Base-by-base conservation (phyloP, 2,329 filamentous ascomycete species). In the Phialophora chinensis region DNA sequence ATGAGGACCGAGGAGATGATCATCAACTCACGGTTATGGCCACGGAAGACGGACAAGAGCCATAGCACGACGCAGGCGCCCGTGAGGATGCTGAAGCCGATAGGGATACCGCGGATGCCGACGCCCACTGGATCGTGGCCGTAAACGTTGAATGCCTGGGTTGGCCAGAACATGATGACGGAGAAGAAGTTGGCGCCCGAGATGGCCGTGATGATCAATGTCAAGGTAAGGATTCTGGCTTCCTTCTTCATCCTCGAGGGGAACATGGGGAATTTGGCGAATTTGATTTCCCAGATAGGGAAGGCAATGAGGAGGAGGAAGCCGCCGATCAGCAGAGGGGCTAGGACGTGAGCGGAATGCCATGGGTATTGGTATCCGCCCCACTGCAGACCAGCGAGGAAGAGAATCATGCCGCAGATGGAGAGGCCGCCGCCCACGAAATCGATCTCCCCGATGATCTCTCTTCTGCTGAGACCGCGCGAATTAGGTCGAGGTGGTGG, bases 111-210 rank as follows among this genome's bases (percentile, higher is more conserved):
- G 65, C 88, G 84, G 65, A 91, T 77, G n/a, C 89, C 89, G 62
- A 90, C 84, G 25, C 81, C 82, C 20, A 88, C 75, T 0, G 88
- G 87, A 69, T 90, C 86, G 69, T 90, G 86, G n/a, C 86, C 86
- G 73, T 89, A 89, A 10, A 89, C 84, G 69, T 89, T 89, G 77
- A 86, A 88, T 0, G 85, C 83, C 74, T 90, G 84, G 0, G 86
- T 87, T 4, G 86, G 86, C 87, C 87, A 90, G 74, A 89, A 87
- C 75, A 82, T 80, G 58, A 82, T 74, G 11, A 84, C 77, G 0
- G 83, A 82, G 73, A 86, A 85, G 75, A 86, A 87, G 72, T 87
- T 87, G 66, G 84, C 83, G 3, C 86, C 86, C 0, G 84, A 86
- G 60, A 87, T 84, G 72, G 86, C 86, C 14, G 85, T 87, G 72